phyloP scores from a whole-genome alignment of 2,329 filamentous ascomycete genomes.

The Aspergillus pseudonomiae region DNA sequence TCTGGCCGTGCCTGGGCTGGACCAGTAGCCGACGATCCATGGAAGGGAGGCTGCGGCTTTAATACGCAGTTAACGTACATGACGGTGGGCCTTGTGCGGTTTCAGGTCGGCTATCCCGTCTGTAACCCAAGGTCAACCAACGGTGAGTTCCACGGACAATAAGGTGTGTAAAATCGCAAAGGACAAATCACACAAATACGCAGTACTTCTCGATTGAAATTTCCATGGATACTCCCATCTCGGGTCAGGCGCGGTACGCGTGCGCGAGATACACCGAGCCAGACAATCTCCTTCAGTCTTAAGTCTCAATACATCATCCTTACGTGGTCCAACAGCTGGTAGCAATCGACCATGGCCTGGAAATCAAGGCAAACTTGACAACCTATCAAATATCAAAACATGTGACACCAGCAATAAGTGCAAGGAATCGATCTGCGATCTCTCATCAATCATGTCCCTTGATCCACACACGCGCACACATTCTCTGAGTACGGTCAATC shows the following conservation, averaged over 20 bases:
- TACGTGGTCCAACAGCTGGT: neutral
- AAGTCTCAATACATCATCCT: slow-evolving; percentile 6
- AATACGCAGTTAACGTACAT: slow-evolving; percentile 10
- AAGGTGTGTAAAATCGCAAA: slow-evolving; percentile 7
- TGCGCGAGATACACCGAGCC: neutral
- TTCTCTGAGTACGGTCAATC: neutral
- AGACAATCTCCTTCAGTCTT: neutral
- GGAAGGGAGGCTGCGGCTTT: slow-evolving; percentile 4
- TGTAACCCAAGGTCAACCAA: slow-evolving; percentile 18
- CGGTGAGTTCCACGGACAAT: slow-evolving; percentile 12
- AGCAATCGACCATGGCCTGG: neutral
- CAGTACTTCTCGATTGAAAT: neutral
- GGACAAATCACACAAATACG: slow-evolving; percentile 11
- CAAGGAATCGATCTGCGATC: neutral
- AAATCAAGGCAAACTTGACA: neutral
- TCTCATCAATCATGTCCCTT: neutral
- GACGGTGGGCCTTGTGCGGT: slow-evolving; percentile 15
- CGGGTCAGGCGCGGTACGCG: neutral
- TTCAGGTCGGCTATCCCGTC: slow-evolving; percentile 19
- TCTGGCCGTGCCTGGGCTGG: slow-evolving; percentile 12
- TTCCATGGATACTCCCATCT: neutral
- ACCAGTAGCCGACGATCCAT: neutral
- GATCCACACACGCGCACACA: neutral
- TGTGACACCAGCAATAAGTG: neutral
- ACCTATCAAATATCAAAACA: neutral